Conservation (phyloP, 257 asterid species). For the Gentiana dahurica region DNA sequence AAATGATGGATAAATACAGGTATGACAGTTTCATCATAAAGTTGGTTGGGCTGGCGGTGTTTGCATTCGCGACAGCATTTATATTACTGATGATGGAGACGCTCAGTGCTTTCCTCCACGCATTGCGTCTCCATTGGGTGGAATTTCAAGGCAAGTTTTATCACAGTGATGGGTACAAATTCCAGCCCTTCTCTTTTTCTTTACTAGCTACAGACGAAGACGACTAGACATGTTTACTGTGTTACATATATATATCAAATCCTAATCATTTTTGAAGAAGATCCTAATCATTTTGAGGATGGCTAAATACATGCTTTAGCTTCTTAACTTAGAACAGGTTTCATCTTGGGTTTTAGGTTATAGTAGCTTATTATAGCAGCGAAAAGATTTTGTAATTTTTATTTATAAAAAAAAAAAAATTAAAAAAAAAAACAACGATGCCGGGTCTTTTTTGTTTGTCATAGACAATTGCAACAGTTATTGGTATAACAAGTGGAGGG, state of each 20-base stretch:
- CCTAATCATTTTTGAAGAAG: background rate
- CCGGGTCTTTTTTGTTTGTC: too few relatives aligned
- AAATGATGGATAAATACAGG: constrained; percentile 27
- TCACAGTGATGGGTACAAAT: constrained; percentile 81
- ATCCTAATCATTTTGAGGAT: constrained; percentile 9
- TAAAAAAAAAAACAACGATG: too few relatives aligned
- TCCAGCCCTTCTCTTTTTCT: constrained; percentile 72
- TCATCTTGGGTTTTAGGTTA: constrained; percentile 21
- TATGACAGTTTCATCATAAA: constrained; percentile 58
- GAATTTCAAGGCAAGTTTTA: constrained; percentile 88
- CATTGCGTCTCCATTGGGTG: constrained; percentile 94
- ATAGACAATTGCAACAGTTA: too few relatives aligned
- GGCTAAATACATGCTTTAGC: constrained; percentile 8
- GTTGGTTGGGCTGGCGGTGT: constrained; percentile 61
- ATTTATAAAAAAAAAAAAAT: background rate
- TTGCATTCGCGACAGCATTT: constrained; percentile 78
- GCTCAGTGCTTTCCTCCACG: constrained; percentile 91
- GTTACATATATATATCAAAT: too few relatives aligned
- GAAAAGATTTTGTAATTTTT: constrained; percentile 23
- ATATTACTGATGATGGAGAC: constrained; percentile 93
- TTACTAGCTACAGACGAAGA: constrained; percentile 45
- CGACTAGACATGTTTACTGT: constrained; percentile 14
- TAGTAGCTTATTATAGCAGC: constrained; percentile 13
- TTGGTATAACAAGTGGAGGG: too few relatives aligned
- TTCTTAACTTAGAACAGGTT: constrained; percentile 6